Percentiles rank a stretch among this genome's conserved stretches.
Conservation (phyloP, 768 basidiomycete species). For the Tricholoma terreum region DNA sequence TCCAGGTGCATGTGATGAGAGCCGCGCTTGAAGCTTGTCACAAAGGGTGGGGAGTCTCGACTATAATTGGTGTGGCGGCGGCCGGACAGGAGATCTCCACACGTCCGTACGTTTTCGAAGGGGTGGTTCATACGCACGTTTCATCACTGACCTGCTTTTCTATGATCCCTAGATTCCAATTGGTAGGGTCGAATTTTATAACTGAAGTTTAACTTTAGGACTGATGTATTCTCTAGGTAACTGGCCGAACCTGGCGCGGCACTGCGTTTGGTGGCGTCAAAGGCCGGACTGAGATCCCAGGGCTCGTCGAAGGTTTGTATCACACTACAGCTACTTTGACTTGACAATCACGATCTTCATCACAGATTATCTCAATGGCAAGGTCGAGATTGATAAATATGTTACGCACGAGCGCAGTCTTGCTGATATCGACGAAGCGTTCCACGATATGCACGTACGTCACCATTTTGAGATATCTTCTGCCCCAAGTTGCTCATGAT, state of each 20-base stretch:
- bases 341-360: slow-evolving; percentile 2
- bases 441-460: slow-evolving; percentile 96
- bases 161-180: slow-evolving; percentile 43
- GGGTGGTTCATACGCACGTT: slow-evolving; percentile 3
- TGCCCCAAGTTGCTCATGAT: slow-evolving; percentile 1
- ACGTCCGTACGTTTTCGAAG: slow-evolving; percentile 59
- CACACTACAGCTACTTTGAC: neutral
- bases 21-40: slow-evolving; percentile 97
- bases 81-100: slow-evolving; percentile 95
- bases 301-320: slow-evolving; percentile 78
- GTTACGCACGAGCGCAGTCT: slow-evolving; percentile 83
- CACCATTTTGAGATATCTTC: neutral
- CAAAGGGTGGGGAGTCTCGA: slow-evolving; percentile 98
- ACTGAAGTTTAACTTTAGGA: neutral
- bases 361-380: slow-evolving; percentile 76
- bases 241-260: slow-evolving; percentile 93
- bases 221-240: slow-evolving; percentile 48
- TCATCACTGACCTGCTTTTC: neutral
- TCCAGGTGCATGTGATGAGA: slow-evolving; percentile 87
- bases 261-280: slow-evolving; percentile 97
- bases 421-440: slow-evolving; percentile 79
- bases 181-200: slow-evolving; percentile 31
- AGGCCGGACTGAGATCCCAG: slow-evolving; percentile 93
- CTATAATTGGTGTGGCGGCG: slow-evolving; percentile 94
- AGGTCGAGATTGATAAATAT: slow-evolving; percentile 92